Evolutionary conservation across 331 rosid genomes (phyloP), one percentile per base, ranked within the genome.

Genomic region (Pyrus hybrid): DNA sequence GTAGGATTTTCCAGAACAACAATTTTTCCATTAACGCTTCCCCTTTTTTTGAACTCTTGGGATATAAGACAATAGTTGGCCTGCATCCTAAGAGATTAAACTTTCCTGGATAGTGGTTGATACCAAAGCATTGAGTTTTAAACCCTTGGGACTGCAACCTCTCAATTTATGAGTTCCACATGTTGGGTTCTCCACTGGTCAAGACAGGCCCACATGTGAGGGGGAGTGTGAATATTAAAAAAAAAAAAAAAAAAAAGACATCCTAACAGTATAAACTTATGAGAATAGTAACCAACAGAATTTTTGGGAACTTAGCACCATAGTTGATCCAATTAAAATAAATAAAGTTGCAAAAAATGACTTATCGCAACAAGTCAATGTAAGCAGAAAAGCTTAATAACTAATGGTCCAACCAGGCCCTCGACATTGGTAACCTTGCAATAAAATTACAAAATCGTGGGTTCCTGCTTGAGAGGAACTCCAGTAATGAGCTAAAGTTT

Each of bases 391-490:
- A 75, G 82, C 73, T 80, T 43, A 80, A 83, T 78, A 83, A 61
- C 90, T 76, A 87, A 82, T 80, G 79, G 80, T 75, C 78, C 88
- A 68, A 73, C 82, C 85, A 61, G 56, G 62, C 73, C 23, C 53
- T 26, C 10, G 25, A 47, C 18, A 69, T 16, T 49, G 73, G 37
- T 16, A 26, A 47, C 41, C 43, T 26, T 28, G 32, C 37, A 49
- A 47, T 10, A 23, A 49, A 68, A 17, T 21, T 69, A 49, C 25
- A 26, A 26, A 69, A 12, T 18, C 25, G 2, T 79, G 69, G 82
- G 69, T 75, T 81, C 82, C 74, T 70, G 83, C 88, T 85, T 81
- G 83, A 87, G 82, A 83, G 88, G 79, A 81, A 85, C 84, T 80
- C 86, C n/a, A 8, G 37, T 18, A 5, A 28, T 69, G 73, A 49